Conservation (phyloP, 2,329 filamentous ascomycete species). For the Fusarium algeriense region DNA sequence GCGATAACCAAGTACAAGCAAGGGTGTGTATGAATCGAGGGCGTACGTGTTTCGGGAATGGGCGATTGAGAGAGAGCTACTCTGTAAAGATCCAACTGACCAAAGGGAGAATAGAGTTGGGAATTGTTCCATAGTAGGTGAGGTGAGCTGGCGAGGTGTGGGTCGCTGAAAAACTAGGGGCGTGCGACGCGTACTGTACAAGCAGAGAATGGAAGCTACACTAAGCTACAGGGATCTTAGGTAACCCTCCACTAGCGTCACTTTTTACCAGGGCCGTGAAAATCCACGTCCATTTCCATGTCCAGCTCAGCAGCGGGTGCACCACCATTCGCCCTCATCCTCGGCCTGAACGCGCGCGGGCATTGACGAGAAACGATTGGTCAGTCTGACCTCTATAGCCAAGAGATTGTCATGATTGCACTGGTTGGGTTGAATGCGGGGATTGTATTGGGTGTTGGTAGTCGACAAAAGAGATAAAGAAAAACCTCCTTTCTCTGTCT, state of each 20-base stretch:
- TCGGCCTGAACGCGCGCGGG: slow-evolving; percentile 33
- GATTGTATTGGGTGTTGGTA: slow-evolving; percentile 12
- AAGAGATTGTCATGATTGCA: slow-evolving; percentile 9
- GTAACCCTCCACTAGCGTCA: slow-evolving; percentile 4
- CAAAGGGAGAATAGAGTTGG: slow-evolving; percentile 34
- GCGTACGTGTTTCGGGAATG: slow-evolving; percentile 39
- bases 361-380: slow-evolving; percentile 6
- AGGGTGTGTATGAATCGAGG: slow-evolving; percentile 21
- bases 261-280: slow-evolving; percentile 1
- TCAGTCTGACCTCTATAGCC: not conserved
- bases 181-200: slow-evolving; percentile 4
- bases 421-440: slow-evolving; percentile 9
- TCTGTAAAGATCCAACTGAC: slow-evolving; percentile 20
- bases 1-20: slow-evolving; percentile 16
- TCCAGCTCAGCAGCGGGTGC: slow-evolving; percentile 10
- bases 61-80: slow-evolving; percentile 19
- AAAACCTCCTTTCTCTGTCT: slow-evolving; percentile 2
- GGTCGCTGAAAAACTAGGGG: slow-evolving; percentile 18
- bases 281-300: slow-evolving; percentile 4
- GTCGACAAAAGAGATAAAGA: not conserved
- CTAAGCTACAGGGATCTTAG: slow-evolving; percentile 14
- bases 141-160: slow-evolving; percentile 25
- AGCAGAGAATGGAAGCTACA: too few species aligned
- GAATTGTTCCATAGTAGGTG: not conserved
- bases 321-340: slow-evolving; percentile 23